Base-by-base conservation (phyloP, 306 rosid genomes). In the Quillaja saponaria region DNA sequence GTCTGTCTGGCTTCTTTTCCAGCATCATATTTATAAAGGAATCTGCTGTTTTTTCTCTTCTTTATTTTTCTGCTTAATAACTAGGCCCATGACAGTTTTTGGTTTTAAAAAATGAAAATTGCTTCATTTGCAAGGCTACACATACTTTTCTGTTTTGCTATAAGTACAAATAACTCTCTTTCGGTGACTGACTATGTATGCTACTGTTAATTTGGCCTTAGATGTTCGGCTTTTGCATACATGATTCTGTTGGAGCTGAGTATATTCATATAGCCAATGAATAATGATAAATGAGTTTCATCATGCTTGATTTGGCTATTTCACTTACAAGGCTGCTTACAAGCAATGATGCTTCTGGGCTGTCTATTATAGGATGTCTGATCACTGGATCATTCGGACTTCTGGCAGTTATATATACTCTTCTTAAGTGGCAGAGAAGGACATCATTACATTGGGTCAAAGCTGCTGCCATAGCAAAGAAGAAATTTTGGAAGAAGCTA, bases 401-500 rank as follows among this genome's bases (percentile, higher is more conserved):
- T 45, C 28, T 86, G 42, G 85, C 90, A 39, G 69, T 79, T 47
- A 20, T 86, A 44, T 83, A 73, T 55, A 82, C 80, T 14, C 63
- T 81, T 68, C 87, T 86, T 49, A 86, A 71, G 80, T 86, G 95
- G 95, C 85, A 83, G 71, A 77, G 76, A 66, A 74, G 90, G 50
- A 66, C 84, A 14, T 86, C 90, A 25, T 67, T 86, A 45, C 76
- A 86, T 66, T 86, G 95, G 95, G 71, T 83, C 25, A 81, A 86
- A 61, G 95, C 85, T 18, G 95, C 95, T 6, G 95, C 95, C 6
- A 83, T 76, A 65, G 95, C 81, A 48, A 86, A 76, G 85, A 83
- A 86, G 72, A 74, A 76, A 63, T 81, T 81, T 53, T 83, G 95
- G 95, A 86, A 81, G 62, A 81, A 83, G 70, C 62, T 86, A 31